Evolutionary conservation across 129 eudicot species (phyloP).

Genomic region (Pulicaria dysenterica): DNA sequence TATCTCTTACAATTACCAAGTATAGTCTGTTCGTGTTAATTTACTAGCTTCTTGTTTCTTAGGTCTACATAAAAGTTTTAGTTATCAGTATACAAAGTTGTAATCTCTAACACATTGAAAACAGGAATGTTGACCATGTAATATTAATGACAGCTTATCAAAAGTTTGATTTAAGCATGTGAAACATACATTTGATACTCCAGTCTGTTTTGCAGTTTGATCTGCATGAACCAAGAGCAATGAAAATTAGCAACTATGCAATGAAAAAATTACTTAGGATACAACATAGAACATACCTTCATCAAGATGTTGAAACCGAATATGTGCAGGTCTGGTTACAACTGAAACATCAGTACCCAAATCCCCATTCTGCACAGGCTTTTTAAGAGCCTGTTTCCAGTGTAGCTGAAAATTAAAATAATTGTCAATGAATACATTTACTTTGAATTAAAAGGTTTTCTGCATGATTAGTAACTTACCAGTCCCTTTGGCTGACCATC

Average conservation of each 20-base stretch:
- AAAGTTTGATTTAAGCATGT: constrained; percentile 1
- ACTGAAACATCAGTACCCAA: constrained; percentile 52
- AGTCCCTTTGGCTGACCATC: constrained; percentile 36
- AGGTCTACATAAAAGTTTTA: background rate
- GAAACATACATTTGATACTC: constrained; percentile 49
- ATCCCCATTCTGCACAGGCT: constrained; percentile 31
- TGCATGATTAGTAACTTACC: constrained; percentile 27
- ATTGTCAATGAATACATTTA: background rate
- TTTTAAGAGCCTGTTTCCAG: constrained; percentile 45
- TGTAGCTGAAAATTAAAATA: constrained; percentile 31
- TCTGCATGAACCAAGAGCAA: constrained; percentile 54
- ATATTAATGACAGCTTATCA: background rate
- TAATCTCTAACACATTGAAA: background rate
- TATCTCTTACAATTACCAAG: background rate
- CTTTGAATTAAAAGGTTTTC: constrained; percentile 19
- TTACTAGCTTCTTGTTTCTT: constrained; percentile 5
- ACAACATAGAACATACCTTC: constrained; percentile 48
- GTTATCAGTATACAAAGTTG: constrained; percentile 8
- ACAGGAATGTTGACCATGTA: background rate
- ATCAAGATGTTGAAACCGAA: constrained; percentile 66
- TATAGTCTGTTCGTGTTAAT: background rate
- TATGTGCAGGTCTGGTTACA: constrained; percentile 70
- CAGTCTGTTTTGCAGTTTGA: constrained; percentile 43
- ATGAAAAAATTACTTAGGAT: background rate
- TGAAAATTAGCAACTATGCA: constrained; percentile 21